Base-by-base conservation (phyloP, 1,284 basidiomycete genomes). In the Cryptococcus sp. region DNA sequence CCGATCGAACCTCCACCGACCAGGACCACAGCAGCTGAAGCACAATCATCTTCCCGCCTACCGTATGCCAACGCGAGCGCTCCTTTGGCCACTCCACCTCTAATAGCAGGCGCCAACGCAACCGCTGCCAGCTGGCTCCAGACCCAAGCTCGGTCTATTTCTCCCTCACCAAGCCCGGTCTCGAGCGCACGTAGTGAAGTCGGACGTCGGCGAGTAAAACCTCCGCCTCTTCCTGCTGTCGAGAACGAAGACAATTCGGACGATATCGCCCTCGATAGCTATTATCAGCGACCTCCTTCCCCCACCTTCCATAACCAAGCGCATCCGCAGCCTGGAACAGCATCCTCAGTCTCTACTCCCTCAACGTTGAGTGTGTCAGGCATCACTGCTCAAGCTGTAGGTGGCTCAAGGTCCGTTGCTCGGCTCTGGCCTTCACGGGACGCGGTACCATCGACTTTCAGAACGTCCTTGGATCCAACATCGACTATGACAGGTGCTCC, bases 1-100 rank as follows among this genome's bases (percentile, higher is more conserved):
- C 71, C 73, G 1, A 61, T 72, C 35, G 68, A 68, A 56, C 55
- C 60, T 22, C 59, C 53, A 10, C 31, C 53, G n/a, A 47, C 22
- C 20, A 27, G 22, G 16, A 19, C 39, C 19, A 45, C 16, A 31
- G 38, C 20, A n/a, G 15, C 4, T 23, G 51, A 41, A 27, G 27
- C 23, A 40, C 25, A 2, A 20, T 23, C 20, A 16, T 46, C 42
- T 16, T 25, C 41, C 17, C 31, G 31, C 31, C 19, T 46, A 38
- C 23, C 20, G 6, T 31, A 49, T 35, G 10, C 31, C 40, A 10
- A 31, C 22, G 47, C 25, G 41, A 41, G 38, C 47, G 44, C 8
- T 13, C 23, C 42, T 22, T 19, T 47, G 51, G 4, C 42, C 31
- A 42, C 57, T 25, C 57, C 60, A 25, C 64, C 55, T 44, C 41